phyloP scores from a whole-genome alignment of 345 rosid genomes.

The Mangifera indica region DNA sequence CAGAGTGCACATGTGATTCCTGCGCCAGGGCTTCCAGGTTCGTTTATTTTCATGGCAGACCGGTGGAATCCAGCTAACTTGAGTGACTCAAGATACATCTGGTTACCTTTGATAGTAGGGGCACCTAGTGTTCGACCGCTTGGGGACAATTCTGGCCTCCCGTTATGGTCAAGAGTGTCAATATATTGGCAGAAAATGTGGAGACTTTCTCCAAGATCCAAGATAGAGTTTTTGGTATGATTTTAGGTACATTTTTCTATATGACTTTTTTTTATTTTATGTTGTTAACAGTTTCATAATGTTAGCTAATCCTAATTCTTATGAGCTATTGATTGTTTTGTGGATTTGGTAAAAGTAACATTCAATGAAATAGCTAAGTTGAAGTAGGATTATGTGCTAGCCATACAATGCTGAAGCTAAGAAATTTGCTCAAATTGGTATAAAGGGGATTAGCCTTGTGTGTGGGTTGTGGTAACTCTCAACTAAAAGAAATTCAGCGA shows the following conservation, averaged over 20 bases:
- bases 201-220: conserved; percentile 71
- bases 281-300: too few species aligned
- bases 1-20: conserved; percentile 89
- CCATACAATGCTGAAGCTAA: too few species aligned
- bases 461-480: neutral
- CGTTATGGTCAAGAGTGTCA: conserved; percentile 81
- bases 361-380: too few species aligned
- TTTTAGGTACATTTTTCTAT: conserved; percentile 5
- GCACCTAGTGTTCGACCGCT: conserved; percentile 79
- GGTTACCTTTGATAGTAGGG: conserved; percentile 79
- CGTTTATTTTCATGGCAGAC: conserved; percentile 87
- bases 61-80: conserved; percentile 91
- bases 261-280: neutral
- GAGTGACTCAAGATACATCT: conserved; percentile 81
- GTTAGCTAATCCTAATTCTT: neutral
- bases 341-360: neutral
- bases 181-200: conserved; percentile 92
- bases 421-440: too few species aligned
- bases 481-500: neutral
- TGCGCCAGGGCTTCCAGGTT: conserved; percentile 59
- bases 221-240: conserved; percentile 32
- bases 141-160: conserved; percentile 70
- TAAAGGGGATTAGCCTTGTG: too few species aligned
- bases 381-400: too few species aligned
- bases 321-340: neutral